phyloP scores from a whole-genome alignment of 306 rosid genomes.

The Castanospermum australe region DNA sequence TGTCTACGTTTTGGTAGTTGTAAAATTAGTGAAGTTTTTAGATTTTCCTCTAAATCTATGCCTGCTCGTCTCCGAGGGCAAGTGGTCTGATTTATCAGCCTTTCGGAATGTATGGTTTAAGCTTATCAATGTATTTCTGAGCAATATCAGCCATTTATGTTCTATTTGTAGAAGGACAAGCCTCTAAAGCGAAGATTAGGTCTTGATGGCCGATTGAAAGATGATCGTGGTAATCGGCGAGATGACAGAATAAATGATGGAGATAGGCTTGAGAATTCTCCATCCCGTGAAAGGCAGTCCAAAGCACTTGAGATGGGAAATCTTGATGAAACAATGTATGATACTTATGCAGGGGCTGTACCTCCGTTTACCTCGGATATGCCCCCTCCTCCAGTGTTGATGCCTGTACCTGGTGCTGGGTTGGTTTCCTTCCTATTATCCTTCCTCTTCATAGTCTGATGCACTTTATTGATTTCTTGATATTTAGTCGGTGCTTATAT shows the following conservation, averaged over 20 bases:
- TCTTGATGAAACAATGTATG: slow-evolving; percentile 85
- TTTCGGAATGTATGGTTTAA: background rate
- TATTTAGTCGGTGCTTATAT: slow-evolving; percentile 14
- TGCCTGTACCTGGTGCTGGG: slow-evolving; percentile 99
- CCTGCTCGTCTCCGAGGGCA: background rate
- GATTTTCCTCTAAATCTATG: background rate
- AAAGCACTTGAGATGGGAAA: slow-evolving; percentile 70
- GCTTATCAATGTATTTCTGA: background rate
- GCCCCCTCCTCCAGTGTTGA: slow-evolving; percentile 79
- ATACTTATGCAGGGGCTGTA: slow-evolving; percentile 67
- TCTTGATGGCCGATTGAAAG: slow-evolving; percentile 75
- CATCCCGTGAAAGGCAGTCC: slow-evolving; percentile 61
- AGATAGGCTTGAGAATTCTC: slow-evolving; percentile 70
- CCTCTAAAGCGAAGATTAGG: slow-evolving; percentile 74
- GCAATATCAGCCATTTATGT: slow-evolving; percentile 2
- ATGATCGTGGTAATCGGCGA: slow-evolving; percentile 83
- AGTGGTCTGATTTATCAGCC: background rate
- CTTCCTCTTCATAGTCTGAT: slow-evolving; percentile 1
- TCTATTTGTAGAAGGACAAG: slow-evolving; percentile 64
- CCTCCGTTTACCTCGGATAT: slow-evolving; percentile 82
- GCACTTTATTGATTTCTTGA: background rate
- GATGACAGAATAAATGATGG: slow-evolving; percentile 76
- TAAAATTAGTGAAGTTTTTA: background rate
- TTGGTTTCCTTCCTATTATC: slow-evolving; percentile 35
- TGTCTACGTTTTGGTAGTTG: background rate